Percentiles rank a stretch among this genome's conserved stretches.
Conservation (phyloP, 2,329 filamentous ascomycete genomes). For the Talaromyces sp. region DNA sequence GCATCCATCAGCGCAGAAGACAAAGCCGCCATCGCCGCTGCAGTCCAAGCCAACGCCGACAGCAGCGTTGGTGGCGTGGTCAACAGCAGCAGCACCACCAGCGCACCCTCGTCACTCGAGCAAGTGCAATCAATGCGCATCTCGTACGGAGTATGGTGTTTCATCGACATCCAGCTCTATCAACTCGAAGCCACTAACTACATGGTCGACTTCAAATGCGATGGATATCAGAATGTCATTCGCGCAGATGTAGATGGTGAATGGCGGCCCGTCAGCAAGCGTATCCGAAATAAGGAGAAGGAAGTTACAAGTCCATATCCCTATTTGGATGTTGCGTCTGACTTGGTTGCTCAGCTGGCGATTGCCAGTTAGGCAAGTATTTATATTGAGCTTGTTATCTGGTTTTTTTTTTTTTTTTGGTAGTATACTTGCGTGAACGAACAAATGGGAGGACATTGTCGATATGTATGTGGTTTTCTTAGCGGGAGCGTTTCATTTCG, state of each 20-base stretch:
- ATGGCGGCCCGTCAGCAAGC: constrained; percentile 49
- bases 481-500: background rate
- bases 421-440: background rate
- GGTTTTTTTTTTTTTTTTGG: background rate
- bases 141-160: constrained; percentile 77
- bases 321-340: constrained; percentile 88
- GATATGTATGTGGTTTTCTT: background rate
- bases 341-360: constrained; percentile 87
- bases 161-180: constrained; percentile 94
- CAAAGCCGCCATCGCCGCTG: constrained; percentile 27
- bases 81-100: constrained; percentile 25
- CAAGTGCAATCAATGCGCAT: constrained; percentile 37
- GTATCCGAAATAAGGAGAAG: constrained; percentile 71
- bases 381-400: background rate
- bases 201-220: constrained; percentile 97
- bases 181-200: constrained; percentile 89
- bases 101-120: constrained; percentile 38
- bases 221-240: constrained; percentile 88
- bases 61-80: constrained; percentile 26
- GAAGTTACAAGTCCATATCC: constrained; percentile 93
- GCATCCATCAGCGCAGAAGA: constrained; percentile 34
- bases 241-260: constrained; percentile 45
- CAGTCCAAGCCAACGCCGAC: constrained; percentile 31
- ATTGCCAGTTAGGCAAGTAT: constrained; percentile 50
- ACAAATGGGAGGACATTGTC: background rate